phyloP scores from a whole-genome alignment of 176 grass and related monocot species.

The Otatea glauca region DNA sequence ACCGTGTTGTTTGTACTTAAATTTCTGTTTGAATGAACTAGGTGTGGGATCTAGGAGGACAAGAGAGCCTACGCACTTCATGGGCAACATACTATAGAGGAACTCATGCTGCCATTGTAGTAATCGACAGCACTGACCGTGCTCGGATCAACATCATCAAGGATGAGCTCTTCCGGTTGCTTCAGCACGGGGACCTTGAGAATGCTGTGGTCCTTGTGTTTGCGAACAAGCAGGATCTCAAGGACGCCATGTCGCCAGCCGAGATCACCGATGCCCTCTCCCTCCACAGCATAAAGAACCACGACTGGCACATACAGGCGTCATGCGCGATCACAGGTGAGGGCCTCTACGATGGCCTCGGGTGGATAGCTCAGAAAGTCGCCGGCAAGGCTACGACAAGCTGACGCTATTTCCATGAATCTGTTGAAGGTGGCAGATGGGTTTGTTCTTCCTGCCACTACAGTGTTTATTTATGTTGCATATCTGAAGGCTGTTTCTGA shows the following conservation, averaged over 20 bases:
- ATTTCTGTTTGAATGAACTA: conserved; percentile 40
- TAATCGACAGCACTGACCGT: conserved; percentile 90
- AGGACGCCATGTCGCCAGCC: conserved; percentile 85
- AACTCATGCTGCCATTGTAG: conserved; percentile 81
- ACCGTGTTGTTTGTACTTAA: conserved; percentile 28
- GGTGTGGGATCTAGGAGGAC: conserved; percentile 98
- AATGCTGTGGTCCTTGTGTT: conserved; percentile 74
- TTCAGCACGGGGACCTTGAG: conserved; percentile 77
- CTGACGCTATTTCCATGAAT: conserved; percentile 37
- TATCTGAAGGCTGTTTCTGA: conserved; percentile 37
- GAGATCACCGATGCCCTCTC: conserved; percentile 95
- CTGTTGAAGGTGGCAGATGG: conserved; percentile 36
- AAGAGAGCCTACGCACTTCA: conserved; percentile 85
- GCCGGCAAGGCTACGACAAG: conserved; percentile 61
- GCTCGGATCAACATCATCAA: conserved; percentile 87
- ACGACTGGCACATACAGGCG: conserved; percentile 96
- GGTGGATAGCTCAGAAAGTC: conserved; percentile 91
- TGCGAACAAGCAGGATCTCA: conserved; percentile 96
- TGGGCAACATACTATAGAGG: conserved; percentile 91
- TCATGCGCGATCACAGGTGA: conserved; percentile 81
- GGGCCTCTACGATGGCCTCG: conserved; percentile 83
- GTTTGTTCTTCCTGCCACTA: conserved; percentile 44
- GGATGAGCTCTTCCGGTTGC: conserved; percentile 82
- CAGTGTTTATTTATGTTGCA: conserved; percentile 38
- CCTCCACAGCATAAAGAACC: conserved; percentile 95